These are phyloP conservation scores for Dentipellis sp. DNA, from an alignment of 768 basidiomycete species.

Conservation along the genomic window DNA sequence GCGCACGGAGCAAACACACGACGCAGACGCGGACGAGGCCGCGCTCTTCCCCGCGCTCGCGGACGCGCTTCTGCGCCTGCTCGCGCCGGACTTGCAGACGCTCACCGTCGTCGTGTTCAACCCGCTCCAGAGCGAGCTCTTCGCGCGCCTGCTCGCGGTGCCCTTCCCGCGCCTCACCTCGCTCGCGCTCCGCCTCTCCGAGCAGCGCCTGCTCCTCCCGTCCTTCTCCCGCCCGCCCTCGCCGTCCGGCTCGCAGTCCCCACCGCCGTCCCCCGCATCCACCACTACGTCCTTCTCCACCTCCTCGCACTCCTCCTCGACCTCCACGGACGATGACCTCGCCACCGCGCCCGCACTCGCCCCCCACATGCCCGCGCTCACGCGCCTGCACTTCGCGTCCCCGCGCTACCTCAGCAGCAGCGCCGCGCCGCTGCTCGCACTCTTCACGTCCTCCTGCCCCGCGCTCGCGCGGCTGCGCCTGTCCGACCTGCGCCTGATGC, in stretches of 20 bases:
- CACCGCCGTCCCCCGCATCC: too few species aligned
- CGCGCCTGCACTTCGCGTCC: slow-evolving; percentile 4
- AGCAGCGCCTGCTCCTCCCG: slow-evolving; percentile 2
- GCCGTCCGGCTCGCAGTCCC: too few species aligned
- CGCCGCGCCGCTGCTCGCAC: slow-evolving; percentile 1
- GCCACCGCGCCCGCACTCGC: neutral
- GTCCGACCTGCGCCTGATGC: slow-evolving; percentile 5
- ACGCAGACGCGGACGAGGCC: neutral
- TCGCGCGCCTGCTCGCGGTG: neutral
- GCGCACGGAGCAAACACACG: neutral
- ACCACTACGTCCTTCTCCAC: too few species aligned
- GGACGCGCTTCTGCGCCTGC: slow-evolving; percentile 2
- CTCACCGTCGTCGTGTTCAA: slow-evolving; percentile 3
- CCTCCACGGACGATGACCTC: too few species aligned
- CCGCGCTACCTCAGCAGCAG: slow-evolving; percentile 1
- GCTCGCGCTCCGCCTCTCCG: slow-evolving; percentile 4
- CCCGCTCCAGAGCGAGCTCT: neutral
- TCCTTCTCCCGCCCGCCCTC: too few species aligned
- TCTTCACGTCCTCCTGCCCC: neutral
- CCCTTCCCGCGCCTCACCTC: slow-evolving; percentile 2
- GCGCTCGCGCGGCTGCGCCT: slow-evolving; percentile 4
- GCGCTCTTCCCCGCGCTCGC: neutral
- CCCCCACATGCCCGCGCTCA: slow-evolving; percentile 3
- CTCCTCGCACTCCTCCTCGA: too few species aligned
- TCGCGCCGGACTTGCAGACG: slow-evolving; percentile 5